Evolutionary conservation across 1,284 basidiomycete genomes (phyloP).

Genomic region (Irpex rosettiformis): DNA sequence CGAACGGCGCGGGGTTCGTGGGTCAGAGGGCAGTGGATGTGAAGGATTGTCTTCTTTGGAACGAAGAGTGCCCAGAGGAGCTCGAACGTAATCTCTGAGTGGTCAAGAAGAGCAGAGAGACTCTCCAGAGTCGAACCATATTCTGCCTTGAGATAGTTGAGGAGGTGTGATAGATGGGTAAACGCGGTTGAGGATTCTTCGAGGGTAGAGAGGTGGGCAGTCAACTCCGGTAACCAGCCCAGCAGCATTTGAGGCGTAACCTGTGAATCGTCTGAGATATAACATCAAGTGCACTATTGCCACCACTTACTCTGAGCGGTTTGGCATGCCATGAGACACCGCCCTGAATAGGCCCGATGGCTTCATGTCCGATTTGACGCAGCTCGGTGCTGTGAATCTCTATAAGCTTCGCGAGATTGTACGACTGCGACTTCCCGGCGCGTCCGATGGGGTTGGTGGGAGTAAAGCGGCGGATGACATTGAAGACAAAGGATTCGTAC

Average conservation of each 20-base stretch:
- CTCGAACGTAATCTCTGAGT: slow-evolving; percentile 57
- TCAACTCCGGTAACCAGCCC: slow-evolving; percentile 45
- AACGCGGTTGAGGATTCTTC: slow-evolving; percentile 21
- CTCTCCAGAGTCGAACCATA: slow-evolving; percentile 43
- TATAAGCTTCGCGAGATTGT: slow-evolving; percentile 29
- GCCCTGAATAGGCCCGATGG: slow-evolving; percentile 51
- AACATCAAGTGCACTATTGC: slow-evolving; percentile 8
- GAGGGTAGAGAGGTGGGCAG: slow-evolving; percentile 39
- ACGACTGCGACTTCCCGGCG: slow-evolving; percentile 19
- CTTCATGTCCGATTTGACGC: slow-evolving; percentile 49
- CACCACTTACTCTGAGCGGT: slow-evolving; percentile 49
- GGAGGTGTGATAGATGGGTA: slow-evolving; percentile 43
- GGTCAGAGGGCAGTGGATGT: slow-evolving; percentile 49
- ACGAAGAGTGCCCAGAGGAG: slow-evolving; percentile 54
- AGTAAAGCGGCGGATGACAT: slow-evolving; percentile 27
- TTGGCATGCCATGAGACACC: slow-evolving; percentile 52
- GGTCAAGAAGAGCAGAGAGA: slow-evolving; percentile 43
- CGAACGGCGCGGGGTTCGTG: slow-evolving; percentile 48
- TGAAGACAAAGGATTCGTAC: slow-evolving; percentile 29
- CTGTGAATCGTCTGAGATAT: slow-evolving; percentile 23
- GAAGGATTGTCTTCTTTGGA: slow-evolving; percentile 46
- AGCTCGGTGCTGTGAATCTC: slow-evolving; percentile 55
- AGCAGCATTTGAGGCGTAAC: slow-evolving; percentile 54
- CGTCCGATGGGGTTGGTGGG: slow-evolving; percentile 15
- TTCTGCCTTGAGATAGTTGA: slow-evolving; percentile 44